These are phyloP conservation scores for Boletus vinaceobasis DNA, from an alignment of 768 basidiomycete genomes.

Conservation along the genomic window DNA sequence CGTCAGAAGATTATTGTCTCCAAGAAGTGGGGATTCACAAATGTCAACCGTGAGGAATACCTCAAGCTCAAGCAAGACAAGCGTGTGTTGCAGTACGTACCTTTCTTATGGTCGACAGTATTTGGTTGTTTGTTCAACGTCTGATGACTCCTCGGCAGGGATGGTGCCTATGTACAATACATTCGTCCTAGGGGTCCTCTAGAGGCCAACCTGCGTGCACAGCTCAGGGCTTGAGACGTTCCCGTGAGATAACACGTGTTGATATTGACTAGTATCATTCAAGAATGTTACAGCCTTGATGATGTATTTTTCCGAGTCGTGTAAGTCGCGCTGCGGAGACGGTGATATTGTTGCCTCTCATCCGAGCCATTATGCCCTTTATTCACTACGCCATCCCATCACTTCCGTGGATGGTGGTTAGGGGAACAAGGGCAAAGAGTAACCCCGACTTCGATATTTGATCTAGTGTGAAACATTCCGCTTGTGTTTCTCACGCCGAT, in stretches of 20 bases:
- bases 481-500: constrained; percentile 14
- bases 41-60: constrained; percentile 88
- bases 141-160: constrained; percentile 33
- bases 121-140: background rate
- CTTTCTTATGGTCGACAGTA: background rate
- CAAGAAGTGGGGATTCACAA: constrained; percentile 99
- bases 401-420: constrained; percentile 55
- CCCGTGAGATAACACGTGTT: constrained; percentile 1
- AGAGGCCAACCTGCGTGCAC: constrained; percentile 80
- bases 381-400: constrained; percentile 71
- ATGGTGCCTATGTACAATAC: constrained; percentile 94
- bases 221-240: constrained; percentile 62
- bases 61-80: constrained; percentile 85
- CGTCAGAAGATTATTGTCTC: constrained; percentile 96
- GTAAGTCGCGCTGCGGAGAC: constrained; percentile 2
- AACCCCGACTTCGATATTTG: constrained; percentile 21
- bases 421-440: constrained; percentile 83
- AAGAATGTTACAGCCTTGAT: constrained; percentile 20
- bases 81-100: constrained; percentile 79
- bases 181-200: constrained; percentile 86
- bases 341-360: background rate
- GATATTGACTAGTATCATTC: constrained; percentile 14
- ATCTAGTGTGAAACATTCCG: constrained; percentile 16
- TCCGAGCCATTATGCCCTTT: constrained; percentile 41
- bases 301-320: constrained; percentile 9